Evolutionary conservation across 331 rosid species (phyloP), one percentile per base, ranked within the genome.

Genomic region (Rosa hybrid): DNA sequence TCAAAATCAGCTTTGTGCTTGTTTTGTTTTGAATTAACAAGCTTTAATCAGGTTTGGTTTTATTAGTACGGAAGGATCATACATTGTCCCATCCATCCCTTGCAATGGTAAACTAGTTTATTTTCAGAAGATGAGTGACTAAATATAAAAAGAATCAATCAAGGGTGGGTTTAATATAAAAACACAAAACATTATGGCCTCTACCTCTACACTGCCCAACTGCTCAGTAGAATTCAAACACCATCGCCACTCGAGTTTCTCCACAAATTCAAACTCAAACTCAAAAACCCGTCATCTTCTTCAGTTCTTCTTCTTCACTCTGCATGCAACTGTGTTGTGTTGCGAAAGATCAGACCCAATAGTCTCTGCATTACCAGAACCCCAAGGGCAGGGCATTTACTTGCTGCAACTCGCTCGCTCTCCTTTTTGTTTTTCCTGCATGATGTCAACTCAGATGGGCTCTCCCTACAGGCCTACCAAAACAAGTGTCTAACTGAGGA

Each of bases 371-470:
- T 17, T 59, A 20, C 50, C 51, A 27, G 13, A 77, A 25, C 71
- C 53, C 13, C 50, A 56, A 25, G 39, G 39, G 39, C 39, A 34
- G 39, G 4, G 39, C 60, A 4, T 8, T 23, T 21, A 49, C 38
- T 30, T 57, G 3, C 77, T 75, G 38, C 82, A 45, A 23, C 39
- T 34, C 39, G 39, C 16, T 80, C 18, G 11, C 44, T 62, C 23
- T 64, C 2, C 3, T 39, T 77, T 27, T 23, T 69, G 21, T 6
- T 18, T 39, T 20, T 0, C 0, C 78, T 86, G 17, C 86, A 30
- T 30, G 34, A 30, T 1, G 7, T 93, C 46, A 90, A 84, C 90
- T 83, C 91, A 49, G 98, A 93, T 13, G 97, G 98, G 0, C 90
- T 93, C 72, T 87, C 98, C 18, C 39, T 34, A 34, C 39, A 41